Evolutionary conservation across 441 rosid genomes (phyloP).

Genomic region (Euphorbia schlechtendalii): DNA sequence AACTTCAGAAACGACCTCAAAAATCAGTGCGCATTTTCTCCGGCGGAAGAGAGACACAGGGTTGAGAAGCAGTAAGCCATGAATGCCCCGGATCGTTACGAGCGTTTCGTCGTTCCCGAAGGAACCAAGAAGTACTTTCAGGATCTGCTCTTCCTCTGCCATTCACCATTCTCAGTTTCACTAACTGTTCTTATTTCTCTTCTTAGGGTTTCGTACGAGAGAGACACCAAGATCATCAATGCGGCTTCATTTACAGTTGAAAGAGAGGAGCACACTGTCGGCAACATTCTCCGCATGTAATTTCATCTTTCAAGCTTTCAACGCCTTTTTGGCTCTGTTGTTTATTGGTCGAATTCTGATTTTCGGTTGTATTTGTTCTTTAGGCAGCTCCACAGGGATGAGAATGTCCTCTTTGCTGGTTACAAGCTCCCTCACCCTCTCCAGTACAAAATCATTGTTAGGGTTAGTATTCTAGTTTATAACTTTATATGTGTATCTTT

Average conservation of each 20-base stretch:
- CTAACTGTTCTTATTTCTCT: slow-evolving; percentile 6
- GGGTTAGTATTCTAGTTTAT: no score
- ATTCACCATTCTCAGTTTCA: background rate
- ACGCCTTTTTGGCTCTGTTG: background rate
- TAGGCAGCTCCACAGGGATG: slow-evolving; percentile 93
- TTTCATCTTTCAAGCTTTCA: background rate
- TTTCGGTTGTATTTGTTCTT: background rate
- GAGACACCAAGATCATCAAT: slow-evolving; percentile 90
- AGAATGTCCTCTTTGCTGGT: slow-evolving; percentile 84
- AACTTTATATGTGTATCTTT: no score
- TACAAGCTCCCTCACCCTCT: slow-evolving; percentile 95
- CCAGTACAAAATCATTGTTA: slow-evolving; percentile 77
- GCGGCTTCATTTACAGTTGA: slow-evolving; percentile 89
- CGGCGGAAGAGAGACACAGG: no score
- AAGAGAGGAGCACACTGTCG: slow-evolving; percentile 91
- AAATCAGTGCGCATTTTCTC: no score
- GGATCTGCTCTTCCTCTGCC: background rate
- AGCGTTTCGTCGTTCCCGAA: slow-evolving; percentile 93
- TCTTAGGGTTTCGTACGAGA: slow-evolving; percentile 92
- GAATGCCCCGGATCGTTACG: slow-evolving; percentile 95
- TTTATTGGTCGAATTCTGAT: slow-evolving; percentile 14
- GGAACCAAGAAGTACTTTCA: slow-evolving; percentile 75
- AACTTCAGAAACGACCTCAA: no score
- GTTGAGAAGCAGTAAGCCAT: slow-evolving; percentile 18
- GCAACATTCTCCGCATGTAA: slow-evolving; percentile 87